A percentile compares a stretch with the other conserved stretches of the same genome.
phyloP scores from a whole-genome alignment of 75 land plant genomes.

The Adiantum capillusveneris region DNA sequence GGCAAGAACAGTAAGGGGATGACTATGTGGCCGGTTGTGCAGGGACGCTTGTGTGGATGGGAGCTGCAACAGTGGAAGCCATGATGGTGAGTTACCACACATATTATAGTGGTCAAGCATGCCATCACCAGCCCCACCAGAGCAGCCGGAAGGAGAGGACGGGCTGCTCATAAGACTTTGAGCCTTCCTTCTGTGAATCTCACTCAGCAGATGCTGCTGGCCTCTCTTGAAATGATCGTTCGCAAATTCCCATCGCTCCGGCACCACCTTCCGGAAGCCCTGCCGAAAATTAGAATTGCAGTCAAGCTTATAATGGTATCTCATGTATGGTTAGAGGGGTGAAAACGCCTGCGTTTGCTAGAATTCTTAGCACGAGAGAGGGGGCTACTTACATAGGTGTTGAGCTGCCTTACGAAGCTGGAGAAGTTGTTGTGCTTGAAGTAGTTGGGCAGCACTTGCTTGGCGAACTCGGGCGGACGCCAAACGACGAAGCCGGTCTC shows the following conservation, averaged over 20 bases:
- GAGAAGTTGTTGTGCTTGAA: conserved; percentile 99
- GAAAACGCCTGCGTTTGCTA: too few species aligned
- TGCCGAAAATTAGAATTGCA: conserved; percentile 14
- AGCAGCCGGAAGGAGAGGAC: conserved; percentile 21
- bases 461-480: conserved; percentile 69
- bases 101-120: too few species aligned
- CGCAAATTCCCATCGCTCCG: conserved; percentile 87
- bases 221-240: conserved; percentile 86
- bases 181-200: conserved; percentile 51
- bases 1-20: too few species aligned
- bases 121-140: background rate
- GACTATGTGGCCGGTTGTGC: too few species aligned
- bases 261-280: conserved; percentile 89
- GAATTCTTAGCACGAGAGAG: too few species aligned
- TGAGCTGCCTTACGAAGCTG: conserved; percentile 96
- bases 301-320: background rate
- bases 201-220: conserved; percentile 70
- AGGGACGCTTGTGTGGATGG: too few species aligned
- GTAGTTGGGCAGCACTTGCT: conserved; percentile 69
- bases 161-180: conserved; percentile 10
- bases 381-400: conserved; percentile 63
- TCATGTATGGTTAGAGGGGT: too few species aligned
- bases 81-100: too few species aligned
- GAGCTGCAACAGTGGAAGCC: too few species aligned
- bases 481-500: conserved; percentile 52